These are phyloP conservation scores for Podospora fimiseda DNA, from an alignment of 495 filamentous ascomycete genomes.

Conservation along the genomic window DNA sequence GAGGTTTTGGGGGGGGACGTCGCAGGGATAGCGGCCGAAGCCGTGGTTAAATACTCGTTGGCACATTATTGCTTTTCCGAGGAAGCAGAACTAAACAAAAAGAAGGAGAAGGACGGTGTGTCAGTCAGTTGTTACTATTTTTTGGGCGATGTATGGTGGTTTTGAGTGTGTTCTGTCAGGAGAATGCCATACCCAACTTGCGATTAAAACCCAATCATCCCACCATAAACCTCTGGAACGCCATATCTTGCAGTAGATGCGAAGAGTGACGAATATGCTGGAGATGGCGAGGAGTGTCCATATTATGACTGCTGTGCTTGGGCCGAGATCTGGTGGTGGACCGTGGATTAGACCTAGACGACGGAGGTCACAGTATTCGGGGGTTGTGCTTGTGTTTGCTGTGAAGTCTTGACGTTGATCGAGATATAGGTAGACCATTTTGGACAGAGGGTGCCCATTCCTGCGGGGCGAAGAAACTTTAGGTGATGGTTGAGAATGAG, in stretches of 20 bases:
- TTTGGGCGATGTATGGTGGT: no score
- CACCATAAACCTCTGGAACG: constrained; percentile 22
- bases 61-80: constrained; percentile 5
- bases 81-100: not conserved
- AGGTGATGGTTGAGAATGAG: no score
- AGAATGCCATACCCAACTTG: constrained; percentile 18
- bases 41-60: constrained; percentile 14
- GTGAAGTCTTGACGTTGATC: no score
- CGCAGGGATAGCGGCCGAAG: constrained; percentile 25
- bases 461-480: no score
- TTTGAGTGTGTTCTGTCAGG: no score
- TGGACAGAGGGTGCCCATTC: no score
- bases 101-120: constrained; percentile 5
- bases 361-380: constrained; percentile 4
- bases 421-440: no score
- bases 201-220: constrained; percentile 25
- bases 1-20: constrained; percentile 16
- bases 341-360: not conserved
- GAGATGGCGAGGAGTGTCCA: constrained; percentile 18
- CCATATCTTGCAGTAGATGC: constrained; percentile 26
- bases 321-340: constrained; percentile 6
- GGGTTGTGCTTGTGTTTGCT: no score
- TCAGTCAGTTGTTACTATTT: no score
- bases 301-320: not conserved
- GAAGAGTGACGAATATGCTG: constrained; percentile 18